Percentiles rank a stretch among this genome's conserved stretches.
Conservation (phyloP, 108 stramenopile genomes). For the Craspedostauros australis region DNA sequence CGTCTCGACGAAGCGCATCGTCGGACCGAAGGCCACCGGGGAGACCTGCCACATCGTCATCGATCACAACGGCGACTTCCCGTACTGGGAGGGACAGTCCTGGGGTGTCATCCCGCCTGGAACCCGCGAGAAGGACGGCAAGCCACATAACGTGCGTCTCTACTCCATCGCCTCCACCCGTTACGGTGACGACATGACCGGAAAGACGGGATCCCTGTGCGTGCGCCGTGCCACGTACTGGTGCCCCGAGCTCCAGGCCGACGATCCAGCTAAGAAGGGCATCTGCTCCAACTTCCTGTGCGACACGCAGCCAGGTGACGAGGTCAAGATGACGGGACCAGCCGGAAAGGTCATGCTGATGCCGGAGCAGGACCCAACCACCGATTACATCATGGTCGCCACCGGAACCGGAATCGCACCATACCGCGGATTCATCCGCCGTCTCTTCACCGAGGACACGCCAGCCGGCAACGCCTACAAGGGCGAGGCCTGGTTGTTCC, state of each 20-base stretch:
- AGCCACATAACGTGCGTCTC: conserved; percentile 92
- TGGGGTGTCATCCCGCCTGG: conserved; percentile 96
- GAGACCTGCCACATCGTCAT: conserved; percentile 98
- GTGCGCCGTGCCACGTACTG: conserved; percentile 95
- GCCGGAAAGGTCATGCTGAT: conserved; percentile 97
- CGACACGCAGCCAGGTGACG: conserved; percentile 84
- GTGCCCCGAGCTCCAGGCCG: conserved; percentile 88
- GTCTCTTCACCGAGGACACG: conserved; percentile 91
- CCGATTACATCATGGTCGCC: conserved; percentile 98
- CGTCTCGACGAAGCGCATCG: conserved; percentile 93
- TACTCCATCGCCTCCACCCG: conserved; percentile 97
- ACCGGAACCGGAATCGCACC: conserved; percentile 98
- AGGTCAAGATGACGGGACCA: conserved; percentile 90
- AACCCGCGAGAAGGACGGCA: conserved; percentile 87
- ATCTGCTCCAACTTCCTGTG: conserved; percentile 98
- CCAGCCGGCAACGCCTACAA: conserved; percentile 88
- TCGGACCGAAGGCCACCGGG: conserved; percentile 94
- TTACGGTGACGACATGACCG: conserved; percentile 98
- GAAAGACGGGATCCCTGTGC: conserved; percentile 93
- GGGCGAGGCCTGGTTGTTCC: conserved; percentile 95
- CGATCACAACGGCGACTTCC: conserved; percentile 95
- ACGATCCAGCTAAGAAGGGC: conserved; percentile 98
- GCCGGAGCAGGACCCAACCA: conserved; percentile 90
- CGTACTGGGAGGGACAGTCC: conserved; percentile 97
- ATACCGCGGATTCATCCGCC: conserved; percentile 93